Percentiles rank a stretch among this genome's conserved stretches.
These are phyloP conservation scores for Kalaharituber pfeilii DNA, from an alignment of 2,329 filamentous ascomycete genomes.

Conservation along the genomic window DNA sequence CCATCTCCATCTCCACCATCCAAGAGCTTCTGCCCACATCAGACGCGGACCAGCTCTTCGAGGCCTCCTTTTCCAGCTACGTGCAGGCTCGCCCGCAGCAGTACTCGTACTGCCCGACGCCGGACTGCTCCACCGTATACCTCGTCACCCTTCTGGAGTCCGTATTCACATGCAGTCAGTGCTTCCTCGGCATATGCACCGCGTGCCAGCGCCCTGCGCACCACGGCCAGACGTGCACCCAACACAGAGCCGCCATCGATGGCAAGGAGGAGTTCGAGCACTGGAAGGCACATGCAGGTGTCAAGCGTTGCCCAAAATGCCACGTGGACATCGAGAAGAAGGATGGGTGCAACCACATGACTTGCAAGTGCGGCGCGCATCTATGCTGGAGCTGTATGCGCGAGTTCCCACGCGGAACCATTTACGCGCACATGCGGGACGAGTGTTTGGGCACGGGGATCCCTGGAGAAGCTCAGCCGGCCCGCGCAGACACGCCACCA, in stretches of 20 bases:
- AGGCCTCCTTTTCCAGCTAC: conserved; percentile 8
- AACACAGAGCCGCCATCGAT: conserved; percentile 22
- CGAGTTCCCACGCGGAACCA: conserved; percentile 23
- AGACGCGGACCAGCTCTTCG: conserved; percentile 20
- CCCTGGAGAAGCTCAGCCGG: not conserved
- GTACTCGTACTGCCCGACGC: conserved; percentile 13
- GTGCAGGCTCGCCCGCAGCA: conserved; percentile 2
- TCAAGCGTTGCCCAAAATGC: conserved; percentile 31
- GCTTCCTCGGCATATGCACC: conserved; percentile 25
- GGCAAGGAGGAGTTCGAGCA: conserved; percentile 19
- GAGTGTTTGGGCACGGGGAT: not conserved
- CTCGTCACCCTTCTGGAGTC: conserved; percentile 16
- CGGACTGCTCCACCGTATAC: conserved; percentile 11
- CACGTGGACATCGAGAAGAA: conserved; percentile 30
- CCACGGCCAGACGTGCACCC: conserved; percentile 25
- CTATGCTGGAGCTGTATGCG: conserved; percentile 35
- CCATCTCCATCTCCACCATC: conserved; percentile 19
- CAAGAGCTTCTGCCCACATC: conserved; percentile 19
- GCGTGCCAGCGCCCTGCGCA: conserved; percentile 26
- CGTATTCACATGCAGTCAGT: conserved; percentile 8
- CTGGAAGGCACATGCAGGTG: conserved; percentile 26
- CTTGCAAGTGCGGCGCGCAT: conserved; percentile 30
- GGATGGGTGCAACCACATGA: conserved; percentile 34
- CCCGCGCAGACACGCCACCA: too few relatives aligned
- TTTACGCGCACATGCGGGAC: not conserved